Evolutionary conservation across 2,329 filamentous ascomycete species (phyloP).

Genomic region (Daldinia sp.): DNA sequence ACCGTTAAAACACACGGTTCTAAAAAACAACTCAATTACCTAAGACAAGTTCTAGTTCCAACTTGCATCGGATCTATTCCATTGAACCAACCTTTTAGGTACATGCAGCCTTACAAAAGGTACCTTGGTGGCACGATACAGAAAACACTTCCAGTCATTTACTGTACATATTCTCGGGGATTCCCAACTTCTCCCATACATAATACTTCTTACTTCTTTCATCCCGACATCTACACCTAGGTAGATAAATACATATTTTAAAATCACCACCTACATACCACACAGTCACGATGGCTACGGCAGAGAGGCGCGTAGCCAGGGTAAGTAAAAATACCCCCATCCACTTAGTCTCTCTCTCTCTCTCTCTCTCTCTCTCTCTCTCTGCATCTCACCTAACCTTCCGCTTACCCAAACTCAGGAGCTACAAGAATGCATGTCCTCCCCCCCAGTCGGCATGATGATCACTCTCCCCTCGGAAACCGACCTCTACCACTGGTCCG

Average conservation of each 20-base stretch:
- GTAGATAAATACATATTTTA: not conserved
- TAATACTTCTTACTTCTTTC: no score
- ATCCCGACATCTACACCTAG: not conserved
- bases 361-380: slow-evolving; percentile 11
- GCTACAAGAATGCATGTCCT: slow-evolving; percentile 62
- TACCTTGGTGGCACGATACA: slow-evolving; percentile 7
- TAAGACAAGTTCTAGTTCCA: not conserved
- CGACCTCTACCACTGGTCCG: slow-evolving; percentile 66
- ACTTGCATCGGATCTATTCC: not conserved
- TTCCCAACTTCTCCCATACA: not conserved
- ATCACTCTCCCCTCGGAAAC: slow-evolving; percentile 60
- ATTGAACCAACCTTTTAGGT: not conserved
- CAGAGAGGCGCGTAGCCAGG: slow-evolving; percentile 52
- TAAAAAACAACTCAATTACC: not conserved
- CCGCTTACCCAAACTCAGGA: slow-evolving; percentile 57
- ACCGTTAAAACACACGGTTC: not conserved
- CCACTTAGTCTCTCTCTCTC: slow-evolving; percentile 4
- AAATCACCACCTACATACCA: not conserved
- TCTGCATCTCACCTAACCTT: not conserved
- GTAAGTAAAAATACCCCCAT: slow-evolving; percentile 37
- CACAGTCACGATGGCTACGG: slow-evolving; percentile 46
- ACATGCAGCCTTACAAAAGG: not conserved
- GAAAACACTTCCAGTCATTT: not conserved
- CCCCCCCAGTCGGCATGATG: slow-evolving; percentile 62
- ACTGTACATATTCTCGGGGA: not conserved